Evolutionary conservation across 495 filamentous ascomycete species (phyloP), one percentile per base, ranked within the genome.

Genomic region (Trichoderma gamsii): DNA sequence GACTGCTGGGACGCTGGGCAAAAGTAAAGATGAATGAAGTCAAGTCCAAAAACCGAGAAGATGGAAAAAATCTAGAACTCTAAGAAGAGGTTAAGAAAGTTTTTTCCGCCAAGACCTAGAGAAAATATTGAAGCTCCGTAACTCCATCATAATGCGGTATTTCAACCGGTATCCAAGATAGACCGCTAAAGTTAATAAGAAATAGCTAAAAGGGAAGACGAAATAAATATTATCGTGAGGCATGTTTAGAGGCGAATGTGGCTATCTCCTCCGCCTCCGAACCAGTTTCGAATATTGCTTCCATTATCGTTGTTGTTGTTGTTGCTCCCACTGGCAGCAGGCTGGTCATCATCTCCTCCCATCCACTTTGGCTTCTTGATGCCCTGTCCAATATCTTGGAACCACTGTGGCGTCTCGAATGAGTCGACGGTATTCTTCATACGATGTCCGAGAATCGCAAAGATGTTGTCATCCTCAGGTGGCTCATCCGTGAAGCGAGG

Each of bases 401-500:
- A 72, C 92, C 92, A 96, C 65, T 88, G 85, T 2, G 93, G 93
- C 41, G 88, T 85, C 56, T 93, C 90, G 21, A 92, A 79, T 7
- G 88, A 90, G 66, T 99, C 95, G 65, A 98, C 85, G 3, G 95
- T 97, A 74, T 99, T 99, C 73, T 84, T 87, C 66, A 99, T 87
- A 46, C 95, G 83, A 73, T 96, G 92, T 0, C 89, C 87, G 67
- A 97, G 89, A 23, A 86, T 89, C 67, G 89, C 85, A 72, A 97
- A 92, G 75, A 96, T 92, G 56, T 86, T 89, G 70, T 90, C 88
- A 23, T 95, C 91, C 38, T 92, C 89, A 3, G 84, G 83, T 66
- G 88, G 86, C 9, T 81, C 84, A 12, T 16, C 81, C 81, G 11
- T 77, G 73, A 49, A 72, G 65, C 77, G 70, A 29, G 52, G 52